Evolutionary conservation across 768 basidiomycete species (phyloP), one percentile per base, ranked within the genome.

Genomic region (Holtermannia corniformis): DNA sequence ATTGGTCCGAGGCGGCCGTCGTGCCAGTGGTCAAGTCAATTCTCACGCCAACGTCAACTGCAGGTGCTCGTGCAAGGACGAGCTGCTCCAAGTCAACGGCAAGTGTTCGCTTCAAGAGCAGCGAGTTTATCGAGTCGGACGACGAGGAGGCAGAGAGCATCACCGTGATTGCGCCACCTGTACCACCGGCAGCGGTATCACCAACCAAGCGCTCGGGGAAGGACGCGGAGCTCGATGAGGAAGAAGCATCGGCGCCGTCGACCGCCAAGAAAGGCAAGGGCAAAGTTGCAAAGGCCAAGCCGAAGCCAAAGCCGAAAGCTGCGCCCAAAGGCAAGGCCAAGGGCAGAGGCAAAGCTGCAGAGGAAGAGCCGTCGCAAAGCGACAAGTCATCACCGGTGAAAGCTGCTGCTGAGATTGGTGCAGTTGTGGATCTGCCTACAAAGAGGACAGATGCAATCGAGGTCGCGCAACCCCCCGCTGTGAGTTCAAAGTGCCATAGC

Each of bases 211-310:
- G n/a, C n/a, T n/a, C n/a, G n/a, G n/a, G n/a, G n/a, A n/a, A 11
- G 14, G 26, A 47, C 16, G 4, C 44, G n/a, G 26, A 43, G 2
- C 24, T 21, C 13, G 7, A n/a, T 19, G 47, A 52, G 20, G 21
- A 32, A 19, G 44, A 24, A 37, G 32, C 32, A 7, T 16, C 32
- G 32, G 32, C 32, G 32, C 32, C 32, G 7, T 37, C 32, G 32
- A 37, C 32, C 12, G 51, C 41, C 22, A 27, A 44, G 16, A 50
- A 51, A 26, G 43, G 37, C 4, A 50, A 50, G 20, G 48, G 52
- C 28, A 24, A 54, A 13, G 45, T 51, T 14, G 21, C 27, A 20
- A 43, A 5, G n/a, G 41, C 23, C 28, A 57, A 45, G 41, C n/a
- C 32, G 26, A 49, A 37, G 52, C 10, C 24, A 44, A 44, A 42